These are phyloP conservation scores for Lepidium aucheri DNA, from an alignment of 345 rosid species.

Conservation along the genomic window DNA sequence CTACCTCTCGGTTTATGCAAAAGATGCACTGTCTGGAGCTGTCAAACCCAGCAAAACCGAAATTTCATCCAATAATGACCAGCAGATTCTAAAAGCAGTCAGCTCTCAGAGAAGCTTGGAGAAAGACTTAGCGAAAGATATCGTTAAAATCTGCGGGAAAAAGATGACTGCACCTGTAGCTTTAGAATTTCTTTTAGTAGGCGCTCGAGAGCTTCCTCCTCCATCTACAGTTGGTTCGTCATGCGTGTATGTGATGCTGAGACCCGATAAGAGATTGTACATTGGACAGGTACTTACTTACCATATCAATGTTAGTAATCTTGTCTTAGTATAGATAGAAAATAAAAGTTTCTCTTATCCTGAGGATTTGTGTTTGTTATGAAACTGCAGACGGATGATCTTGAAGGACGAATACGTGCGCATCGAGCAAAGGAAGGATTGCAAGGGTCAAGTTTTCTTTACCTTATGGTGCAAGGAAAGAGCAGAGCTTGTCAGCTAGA, in stretches of 20 bases:
- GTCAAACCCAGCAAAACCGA: conserved; percentile 19
- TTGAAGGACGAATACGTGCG: conserved; percentile 62
- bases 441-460: conserved; percentile 64
- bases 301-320: background rate
- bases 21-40: conserved; percentile 11
- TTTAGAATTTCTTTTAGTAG: conserved; percentile 45
- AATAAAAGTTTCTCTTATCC: background rate
- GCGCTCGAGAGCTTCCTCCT: conserved; percentile 82
- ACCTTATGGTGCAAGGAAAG: conserved; percentile 77
- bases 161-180: conserved; percentile 39
- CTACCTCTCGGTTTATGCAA: conserved; percentile 35
- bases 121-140: conserved; percentile 38
- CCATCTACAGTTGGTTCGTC: conserved; percentile 89
- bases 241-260: conserved; percentile 75
- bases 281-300: conserved; percentile 60
- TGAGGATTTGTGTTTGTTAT: conserved; percentile 11
- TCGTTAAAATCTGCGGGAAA: conserved; percentile 43
- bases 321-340: background rate
- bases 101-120: conserved; percentile 27
- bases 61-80: conserved; percentile 4
- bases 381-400: conserved; percentile 73
- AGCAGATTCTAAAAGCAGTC: conserved; percentile 20
- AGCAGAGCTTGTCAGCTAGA: conserved; percentile 89
- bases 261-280: conserved; percentile 69
- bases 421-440: conserved; percentile 69